phyloP scores from a whole-genome alignment of 2,329 filamentous ascomycete species.

The Amauroascus niger region DNA sequence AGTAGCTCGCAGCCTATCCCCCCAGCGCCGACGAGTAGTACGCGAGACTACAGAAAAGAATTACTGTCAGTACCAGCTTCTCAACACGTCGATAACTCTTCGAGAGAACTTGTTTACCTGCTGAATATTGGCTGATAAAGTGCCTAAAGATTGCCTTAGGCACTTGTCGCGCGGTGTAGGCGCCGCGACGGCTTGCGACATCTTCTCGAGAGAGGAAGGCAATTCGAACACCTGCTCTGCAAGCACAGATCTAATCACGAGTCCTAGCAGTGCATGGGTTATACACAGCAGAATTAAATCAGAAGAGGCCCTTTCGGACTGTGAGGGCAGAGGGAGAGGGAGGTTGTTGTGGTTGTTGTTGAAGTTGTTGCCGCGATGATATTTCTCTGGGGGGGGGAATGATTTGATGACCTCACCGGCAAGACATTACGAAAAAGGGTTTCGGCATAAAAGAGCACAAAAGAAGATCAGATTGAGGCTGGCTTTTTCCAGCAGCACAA shows the following conservation, averaged over 20 bases:
- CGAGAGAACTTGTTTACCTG: constrained; percentile 30
- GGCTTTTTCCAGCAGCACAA: not conserved
- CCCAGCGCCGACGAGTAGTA: constrained; percentile 90
- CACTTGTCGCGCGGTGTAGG: constrained; percentile 29
- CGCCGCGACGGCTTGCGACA: not conserved
- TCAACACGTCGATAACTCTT: not conserved
- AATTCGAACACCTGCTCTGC: not conserved
- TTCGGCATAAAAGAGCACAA: too few species aligned
- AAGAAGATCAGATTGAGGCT: not conserved
- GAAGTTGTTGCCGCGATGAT: too few species aligned
- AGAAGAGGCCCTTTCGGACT: not conserved
- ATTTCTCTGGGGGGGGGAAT: not conserved
- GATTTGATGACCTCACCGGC: not conserved
- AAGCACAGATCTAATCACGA: not conserved
- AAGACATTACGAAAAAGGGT: too few species aligned
- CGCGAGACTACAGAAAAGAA: constrained; percentile 53
- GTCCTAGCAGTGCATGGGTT: not conserved
- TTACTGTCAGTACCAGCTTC: not conserved
- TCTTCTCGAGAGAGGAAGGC: not conserved
- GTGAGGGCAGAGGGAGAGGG: not conserved
- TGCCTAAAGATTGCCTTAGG: constrained; percentile 37
- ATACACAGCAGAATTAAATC: too few species aligned
- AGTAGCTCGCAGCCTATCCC: constrained; percentile 96
- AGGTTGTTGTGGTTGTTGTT: not conserved
- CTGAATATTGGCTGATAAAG: constrained; percentile 32